phyloP scores from a whole-genome alignment of 1,139 yeast genomes.

The Debaryomyces nepalensis region DNA sequence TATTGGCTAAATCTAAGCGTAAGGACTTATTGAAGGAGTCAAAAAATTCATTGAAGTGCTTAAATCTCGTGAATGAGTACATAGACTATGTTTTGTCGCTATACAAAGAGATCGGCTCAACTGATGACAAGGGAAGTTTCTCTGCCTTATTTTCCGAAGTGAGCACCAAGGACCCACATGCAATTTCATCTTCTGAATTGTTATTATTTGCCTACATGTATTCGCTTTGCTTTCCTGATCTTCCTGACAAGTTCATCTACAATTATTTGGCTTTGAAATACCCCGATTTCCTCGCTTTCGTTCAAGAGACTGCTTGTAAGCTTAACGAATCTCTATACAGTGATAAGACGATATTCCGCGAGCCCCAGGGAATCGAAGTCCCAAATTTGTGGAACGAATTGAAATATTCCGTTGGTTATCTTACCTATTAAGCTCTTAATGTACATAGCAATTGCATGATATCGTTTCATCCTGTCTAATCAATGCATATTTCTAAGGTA shows the following conservation, averaged over 20 bases:
- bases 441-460: no score
- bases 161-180: background rate
- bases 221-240: slow-evolving; percentile 34
- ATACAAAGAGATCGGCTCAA: slow-evolving; percentile 21
- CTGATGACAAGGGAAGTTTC: background rate
- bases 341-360: slow-evolving; percentile 21
- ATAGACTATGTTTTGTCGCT: slow-evolving; percentile 32
- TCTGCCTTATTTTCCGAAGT: slow-evolving; percentile 1
- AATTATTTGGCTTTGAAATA: slow-evolving; percentile 34
- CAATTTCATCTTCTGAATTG: slow-evolving; percentile 20
- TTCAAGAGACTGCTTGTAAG: slow-evolving; percentile 1
- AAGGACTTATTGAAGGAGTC: slow-evolving; percentile 51
- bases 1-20: slow-evolving; percentile 48
- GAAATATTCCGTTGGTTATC: slow-evolving; percentile 24
- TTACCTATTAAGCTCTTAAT: slow-evolving; percentile 19
- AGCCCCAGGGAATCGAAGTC: slow-evolving; percentile 33
- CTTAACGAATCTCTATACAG: slow-evolving; percentile 9
- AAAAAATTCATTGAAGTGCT: slow-evolving; percentile 55
- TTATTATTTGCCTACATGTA: slow-evolving; percentile 47
- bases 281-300: slow-evolving; percentile 26
- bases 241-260: slow-evolving; percentile 51
- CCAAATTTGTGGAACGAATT: slow-evolving; percentile 46
- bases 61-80: slow-evolving; percentile 43
- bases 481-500: no score
- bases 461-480: no score